Base-by-base conservation (phyloP, 495 filamentous ascomycete species). In the Xylaria intraflava region DNA sequence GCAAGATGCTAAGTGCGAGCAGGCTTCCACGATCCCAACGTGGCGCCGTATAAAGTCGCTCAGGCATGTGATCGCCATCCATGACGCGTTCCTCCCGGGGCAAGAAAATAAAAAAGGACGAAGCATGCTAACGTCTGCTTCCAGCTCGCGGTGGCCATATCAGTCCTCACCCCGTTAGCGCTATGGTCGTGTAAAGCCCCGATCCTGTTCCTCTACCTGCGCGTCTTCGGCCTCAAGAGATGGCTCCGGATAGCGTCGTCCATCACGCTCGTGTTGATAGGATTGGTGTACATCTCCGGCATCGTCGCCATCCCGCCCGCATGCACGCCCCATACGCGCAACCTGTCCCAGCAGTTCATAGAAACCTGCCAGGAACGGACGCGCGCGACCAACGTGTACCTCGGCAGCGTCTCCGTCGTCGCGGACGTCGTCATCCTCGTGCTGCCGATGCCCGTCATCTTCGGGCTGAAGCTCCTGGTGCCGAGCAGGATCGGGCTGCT, bases 391-490 rank as follows among this genome's bases (percentile, higher is more conserved):
- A 53, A 40, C 24, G 30, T 53, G 16, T 46, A 30, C 12, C 31
- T 46, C 23, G 51, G 51, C 6, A 40, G 41, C 12, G 30, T 40
- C 11, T 53, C 51, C 11, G 40, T 72, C 56, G 44, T 59, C 23
- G 67, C 65, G 38, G 69, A 72, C 51, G 61, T 70, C 6, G 23
- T 72, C 16, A 72, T 69, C 40, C 68, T 72, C 50, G 43, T 72
- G 7, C 43, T 72, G 0, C 69, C 69, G 1, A 49, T 72, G 58
- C 69, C 69, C 1, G 59, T 72, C 11, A 59, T 72, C n/a, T 68
- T 66, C 59, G 52, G 55, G 1, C 60, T 70, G 19, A 62, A 56
- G 35, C 60, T 70, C 1, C 60, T 67, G 3, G 43, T 53, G 1
- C 52, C 57, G 20, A 68, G 69, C n/a, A 68, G 66, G 47, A 14